Evolutionary conservation across 176 grass and related monocot genomes (phyloP), one percentile per base, ranked within the genome.

Genomic region (Puccinellia tenuiflora): DNA sequence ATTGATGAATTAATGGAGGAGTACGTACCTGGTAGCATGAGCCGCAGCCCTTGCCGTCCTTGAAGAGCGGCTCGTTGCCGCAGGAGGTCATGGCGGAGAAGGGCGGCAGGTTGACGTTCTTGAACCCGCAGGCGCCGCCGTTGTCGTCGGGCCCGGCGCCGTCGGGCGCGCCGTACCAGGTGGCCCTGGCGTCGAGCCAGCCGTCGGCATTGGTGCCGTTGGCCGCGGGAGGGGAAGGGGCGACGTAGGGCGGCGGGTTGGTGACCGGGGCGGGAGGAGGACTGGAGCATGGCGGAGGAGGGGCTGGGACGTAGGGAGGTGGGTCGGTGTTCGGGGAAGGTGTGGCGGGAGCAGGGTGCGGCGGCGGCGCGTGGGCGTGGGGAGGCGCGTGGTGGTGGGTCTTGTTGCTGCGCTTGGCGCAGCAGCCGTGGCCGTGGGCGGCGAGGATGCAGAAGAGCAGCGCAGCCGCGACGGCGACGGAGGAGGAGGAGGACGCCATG

Each of bases 121-220:
- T 90, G 80, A 88, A 93, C 2, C 91, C 91, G 39, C 91, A 93
- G 9, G 86, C 91, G 56, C 91, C 91, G 7, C 83, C 88, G 39
- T 83, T 90, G 84, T 90, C 92, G 28, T 88, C 79, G 1, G 88
- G 86, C 0, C 92, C 92, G 3, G 88, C 88, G 28, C 89, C 92
- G 21, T 79, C 83, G 47, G 92, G 88, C 28, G 80, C 68, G 18
- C 92, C 92, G 68, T 94, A 94, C 92, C 92, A 94, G 2, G 92
- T 94, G 6, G 92, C 92, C 2, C 73, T 35, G 5, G 88, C 88
- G n/a, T 90, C 76, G 0, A 82, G 72, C 83, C 88, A 90, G 25
- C 66, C 38, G 45, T 42, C 50, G 29, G 8, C 28, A 31, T 38
- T 42, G 45, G 22, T 68, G 85, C 29, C 5, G 60, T 34, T 42